Percentiles rank a stretch among this genome's conserved stretches.
Evolutionary conservation across 805 yeast genomes (phyloP).

Genomic region (Ogataea pilisensis): DNA sequence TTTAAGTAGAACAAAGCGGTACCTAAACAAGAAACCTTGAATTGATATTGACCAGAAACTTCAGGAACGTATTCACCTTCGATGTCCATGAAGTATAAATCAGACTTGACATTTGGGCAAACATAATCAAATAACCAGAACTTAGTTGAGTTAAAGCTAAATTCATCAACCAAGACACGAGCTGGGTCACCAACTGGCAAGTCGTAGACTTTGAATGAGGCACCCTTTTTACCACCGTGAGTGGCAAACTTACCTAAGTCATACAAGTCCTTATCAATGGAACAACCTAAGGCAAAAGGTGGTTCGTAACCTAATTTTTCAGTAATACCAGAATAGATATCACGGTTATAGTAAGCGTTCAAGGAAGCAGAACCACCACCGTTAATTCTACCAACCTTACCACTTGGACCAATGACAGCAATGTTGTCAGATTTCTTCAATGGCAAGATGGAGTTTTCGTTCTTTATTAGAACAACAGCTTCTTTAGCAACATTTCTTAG

Average conservation of each 20-base stretch:
- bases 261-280: conserved; percentile 10
- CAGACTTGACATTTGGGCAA: conserved; percentile 17
- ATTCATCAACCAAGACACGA: conserved; percentile 23
- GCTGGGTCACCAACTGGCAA: conserved; percentile 16
- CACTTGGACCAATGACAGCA: conserved; percentile 59
- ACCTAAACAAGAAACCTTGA: conserved; percentile 51
- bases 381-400: conserved; percentile 41
- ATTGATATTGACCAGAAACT: conserved; percentile 42
- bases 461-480: conserved; percentile 53
- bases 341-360: conserved; percentile 14
- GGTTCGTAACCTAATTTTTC: conserved; percentile 18
- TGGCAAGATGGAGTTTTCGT: conserved; percentile 45
- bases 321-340: conserved; percentile 7
- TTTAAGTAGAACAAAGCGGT: conserved; percentile 53
- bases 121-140: conserved; percentile 25
- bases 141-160: conserved; percentile 8
- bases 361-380: conserved; percentile 60
- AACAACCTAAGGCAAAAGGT: conserved; percentile 32
- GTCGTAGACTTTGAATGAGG: conserved; percentile 22
- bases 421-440: conserved; percentile 37
- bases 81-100: conserved; percentile 40
- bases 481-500: conserved; percentile 47
- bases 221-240: conserved; percentile 17
- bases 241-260: conserved; percentile 3
- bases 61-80: conserved; percentile 44